These are phyloP conservation scores for Nitzschia palea DNA, from an alignment of 108 stramenopile genomes.

Conservation along the genomic window DNA sequence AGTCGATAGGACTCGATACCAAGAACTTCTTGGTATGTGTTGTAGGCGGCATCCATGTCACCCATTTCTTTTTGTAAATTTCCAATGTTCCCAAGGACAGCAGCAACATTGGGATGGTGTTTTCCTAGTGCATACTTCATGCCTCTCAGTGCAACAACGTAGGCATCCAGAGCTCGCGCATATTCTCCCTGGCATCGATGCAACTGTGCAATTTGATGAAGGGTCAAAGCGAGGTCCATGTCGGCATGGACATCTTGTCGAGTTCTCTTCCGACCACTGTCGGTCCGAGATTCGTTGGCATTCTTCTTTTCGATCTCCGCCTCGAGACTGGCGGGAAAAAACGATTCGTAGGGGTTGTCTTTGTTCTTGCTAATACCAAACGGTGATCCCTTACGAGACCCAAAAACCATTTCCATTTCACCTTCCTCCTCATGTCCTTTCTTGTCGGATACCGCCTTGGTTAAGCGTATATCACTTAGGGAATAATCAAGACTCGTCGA, in stretches of 20 bases:
- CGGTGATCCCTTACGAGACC: constrained; percentile 19
- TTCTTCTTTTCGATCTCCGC: constrained; percentile 19
- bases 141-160: constrained; percentile 70
- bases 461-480: constrained; percentile 13
- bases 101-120: constrained; percentile 76
- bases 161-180: constrained; percentile 63
- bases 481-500: not conserved
- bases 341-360: constrained; percentile 50
- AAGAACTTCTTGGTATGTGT: constrained; percentile 84
- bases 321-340: constrained; percentile 43
- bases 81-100: constrained; percentile 84
- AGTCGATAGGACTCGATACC: constrained; percentile 83
- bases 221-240: constrained; percentile 73
- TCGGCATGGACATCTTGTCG: constrained; percentile 47
- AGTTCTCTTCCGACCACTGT: constrained; percentile 9
- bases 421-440: constrained; percentile 32
- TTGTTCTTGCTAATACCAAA: constrained; percentile 10
- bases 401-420: constrained; percentile 66
- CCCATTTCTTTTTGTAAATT: constrained; percentile 88
- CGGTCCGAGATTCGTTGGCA: not conserved
- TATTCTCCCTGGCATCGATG: constrained; percentile 59
- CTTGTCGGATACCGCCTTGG: constrained; percentile 1
- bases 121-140: constrained; percentile 77
- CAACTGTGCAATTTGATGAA: constrained; percentile 83
- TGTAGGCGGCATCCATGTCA: constrained; percentile 74